Evolutionary conservation across 202 grass and related monocot genomes (phyloP).

Genomic region (Schoenoplectus triqueter): DNA sequence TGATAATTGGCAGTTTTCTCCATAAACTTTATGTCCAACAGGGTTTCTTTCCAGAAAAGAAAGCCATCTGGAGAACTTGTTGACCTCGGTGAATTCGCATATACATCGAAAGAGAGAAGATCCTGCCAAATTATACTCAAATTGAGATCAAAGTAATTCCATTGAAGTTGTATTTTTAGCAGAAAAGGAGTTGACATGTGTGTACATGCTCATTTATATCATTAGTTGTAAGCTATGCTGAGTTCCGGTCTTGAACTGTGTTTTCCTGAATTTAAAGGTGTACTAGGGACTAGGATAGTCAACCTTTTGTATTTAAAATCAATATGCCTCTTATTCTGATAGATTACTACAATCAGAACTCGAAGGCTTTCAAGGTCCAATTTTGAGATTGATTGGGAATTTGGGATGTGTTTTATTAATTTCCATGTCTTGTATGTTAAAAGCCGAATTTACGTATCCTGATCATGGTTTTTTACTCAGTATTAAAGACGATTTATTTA

Average conservation of each 20-base stretch:
- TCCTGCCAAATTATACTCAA: constrained; percentile 26
- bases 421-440: neutral
- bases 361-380: neutral
- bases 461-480: neutral
- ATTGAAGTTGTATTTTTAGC: constrained; percentile 36
- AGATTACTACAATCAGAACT: neutral
- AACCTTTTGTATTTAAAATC: constrained; percentile 23
- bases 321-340: constrained; percentile 9
- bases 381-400: neutral
- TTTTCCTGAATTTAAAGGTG: constrained; percentile 7
- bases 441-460: neutral
- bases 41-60: constrained; percentile 41
- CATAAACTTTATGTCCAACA: constrained; percentile 24
- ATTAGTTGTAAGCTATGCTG: constrained; percentile 15
- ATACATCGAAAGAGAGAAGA: constrained; percentile 46
- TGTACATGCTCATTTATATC: constrained; percentile 46
- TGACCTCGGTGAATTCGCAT: constrained; percentile 56
- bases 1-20: neutral
- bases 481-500: neutral
- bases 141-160: constrained; percentile 16
- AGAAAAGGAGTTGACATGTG: constrained; percentile 2
- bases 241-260: neutral
- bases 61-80: constrained; percentile 38
- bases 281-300: neutral
- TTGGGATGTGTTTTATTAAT: neutral